Conservation (phyloP, 2,329 filamentous ascomycete species). For the Aureobasidium namibiae region DNA sequence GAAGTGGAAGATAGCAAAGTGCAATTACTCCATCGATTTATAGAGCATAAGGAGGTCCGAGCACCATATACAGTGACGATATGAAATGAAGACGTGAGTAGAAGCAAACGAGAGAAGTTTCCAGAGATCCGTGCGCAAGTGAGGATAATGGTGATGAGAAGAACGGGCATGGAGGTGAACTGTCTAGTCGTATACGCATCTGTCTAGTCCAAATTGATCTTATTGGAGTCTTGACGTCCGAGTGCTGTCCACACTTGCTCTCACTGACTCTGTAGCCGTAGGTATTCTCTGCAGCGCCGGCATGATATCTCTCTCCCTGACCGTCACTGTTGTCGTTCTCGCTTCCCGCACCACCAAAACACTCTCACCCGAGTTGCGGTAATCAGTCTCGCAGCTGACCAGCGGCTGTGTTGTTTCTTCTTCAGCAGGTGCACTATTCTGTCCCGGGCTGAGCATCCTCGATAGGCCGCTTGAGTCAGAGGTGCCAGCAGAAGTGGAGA, state of each 20-base stretch:
- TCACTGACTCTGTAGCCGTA: neutral
- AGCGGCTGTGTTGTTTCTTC: slow-evolving; percentile 19
- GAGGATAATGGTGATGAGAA: neutral
- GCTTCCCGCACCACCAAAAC: slow-evolving; percentile 64
- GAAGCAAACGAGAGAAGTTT: neutral
- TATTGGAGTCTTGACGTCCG: neutral
- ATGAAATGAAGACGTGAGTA: neutral
- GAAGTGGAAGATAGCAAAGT: neutral
- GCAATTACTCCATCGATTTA: neutral
- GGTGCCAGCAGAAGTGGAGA: slow-evolving; percentile 31
- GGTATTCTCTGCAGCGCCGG: neutral
- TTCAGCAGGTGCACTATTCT: slow-evolving; percentile 18
- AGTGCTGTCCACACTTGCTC: slow-evolving; percentile 1
- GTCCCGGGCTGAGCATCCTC: slow-evolving; percentile 24
- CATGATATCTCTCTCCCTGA: neutral
- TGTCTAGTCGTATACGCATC: neutral
- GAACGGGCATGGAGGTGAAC: neutral
- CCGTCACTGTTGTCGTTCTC: slow-evolving; percentile 10
- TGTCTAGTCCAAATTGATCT: neutral
- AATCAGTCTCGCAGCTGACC: slow-evolving; percentile 67
- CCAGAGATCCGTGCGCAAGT: neutral
- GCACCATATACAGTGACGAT: neutral
- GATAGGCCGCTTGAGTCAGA: neutral
- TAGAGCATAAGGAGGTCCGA: neutral
- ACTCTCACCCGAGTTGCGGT: slow-evolving; percentile 67